Base-by-base conservation (phyloP, 768 basidiomycete species). In the Lyophyllum shimeji region DNA sequence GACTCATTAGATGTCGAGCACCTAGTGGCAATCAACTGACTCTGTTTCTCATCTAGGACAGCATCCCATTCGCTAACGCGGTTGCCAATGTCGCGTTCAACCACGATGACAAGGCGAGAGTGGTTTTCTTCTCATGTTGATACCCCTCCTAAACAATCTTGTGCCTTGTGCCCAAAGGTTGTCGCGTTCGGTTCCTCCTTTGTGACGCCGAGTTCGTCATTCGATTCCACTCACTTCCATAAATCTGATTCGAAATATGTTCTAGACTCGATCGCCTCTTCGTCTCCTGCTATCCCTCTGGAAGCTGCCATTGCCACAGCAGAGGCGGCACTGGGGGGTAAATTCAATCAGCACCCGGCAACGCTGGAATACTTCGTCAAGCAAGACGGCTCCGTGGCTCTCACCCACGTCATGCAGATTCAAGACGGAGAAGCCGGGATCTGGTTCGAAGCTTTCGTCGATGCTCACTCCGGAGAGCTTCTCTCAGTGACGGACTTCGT, bases 391-490 rank as follows among this genome's bases (percentile, higher is more conserved):
- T 65, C 71, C 8, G 70, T 64, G 31, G 69, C 63, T 24, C 70
- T 82, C 17, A 70, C 76, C 7, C 74, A 79, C 61, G 69, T 73
- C 43, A 60, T 74, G 13, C 73, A 75, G 47, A 68, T 76, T 37
- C 65, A 67, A 47, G 72, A 74, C 54, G 63, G 67, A 7, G 60
- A 58, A 2, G 61, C 64, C 7, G 70, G 80, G 33, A 71, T 76
- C 18, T 85, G 81, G 80, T 78, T 74, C 61, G 79, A 85, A 65
- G 83, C 81, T 0, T 82, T 81, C 58, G 76, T 85, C 48, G 83
- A 85, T 59, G 83, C 81, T 8, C 78, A 79, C 56, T 69, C 75
- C 25, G 79, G 79, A 11, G 77, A 80, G 25, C 63, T 85, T 31
- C 64, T 82, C 24, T 73, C 77, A 13, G 73, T 82, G n/a, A 77